Conservation (phyloP, 1,139 yeast species). For the Geotrichum histeridarum region DNA sequence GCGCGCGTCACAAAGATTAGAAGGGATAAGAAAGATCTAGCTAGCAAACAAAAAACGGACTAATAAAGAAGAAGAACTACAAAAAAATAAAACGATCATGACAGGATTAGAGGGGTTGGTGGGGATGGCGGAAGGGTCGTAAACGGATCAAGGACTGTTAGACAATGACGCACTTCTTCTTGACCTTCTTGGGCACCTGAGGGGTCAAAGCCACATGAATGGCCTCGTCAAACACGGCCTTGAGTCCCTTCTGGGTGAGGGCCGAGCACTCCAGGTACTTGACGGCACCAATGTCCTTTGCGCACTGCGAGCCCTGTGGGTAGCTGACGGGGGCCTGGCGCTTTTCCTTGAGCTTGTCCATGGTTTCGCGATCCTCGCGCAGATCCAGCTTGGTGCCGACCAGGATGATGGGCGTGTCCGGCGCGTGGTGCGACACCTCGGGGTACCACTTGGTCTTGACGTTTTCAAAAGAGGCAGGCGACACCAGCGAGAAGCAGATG, state of each 20-base stretch:
- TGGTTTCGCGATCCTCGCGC: constrained; percentile 85
- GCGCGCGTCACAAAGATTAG: not conserved
- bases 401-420: constrained; percentile 92
- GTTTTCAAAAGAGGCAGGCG: constrained; percentile 97
- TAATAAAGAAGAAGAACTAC: not conserved
- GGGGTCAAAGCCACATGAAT: constrained; percentile 60
- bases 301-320: constrained; percentile 87
- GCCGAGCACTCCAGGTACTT: constrained; percentile 92
- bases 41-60: not conserved
- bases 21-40: not conserved
- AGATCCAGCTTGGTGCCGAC: constrained; percentile 95
- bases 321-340: constrained; percentile 79
- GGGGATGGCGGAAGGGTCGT: not conserved
- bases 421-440: constrained; percentile 96
- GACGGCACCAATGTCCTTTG: constrained; percentile 92
- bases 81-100: not conserved
- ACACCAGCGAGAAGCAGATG: constrained; percentile 89
- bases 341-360: constrained; percentile 85
- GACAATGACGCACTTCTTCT: constrained; percentile 15
- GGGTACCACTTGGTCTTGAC: constrained; percentile 98
- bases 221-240: constrained; percentile 71
- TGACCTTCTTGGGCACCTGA: constrained; percentile 11
- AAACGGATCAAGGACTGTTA: not conserved
- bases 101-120: not conserved
- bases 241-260: constrained; percentile 70